phyloP scores from a whole-genome alignment of 768 basidiomycete species.

The Boletus fagicola region DNA sequence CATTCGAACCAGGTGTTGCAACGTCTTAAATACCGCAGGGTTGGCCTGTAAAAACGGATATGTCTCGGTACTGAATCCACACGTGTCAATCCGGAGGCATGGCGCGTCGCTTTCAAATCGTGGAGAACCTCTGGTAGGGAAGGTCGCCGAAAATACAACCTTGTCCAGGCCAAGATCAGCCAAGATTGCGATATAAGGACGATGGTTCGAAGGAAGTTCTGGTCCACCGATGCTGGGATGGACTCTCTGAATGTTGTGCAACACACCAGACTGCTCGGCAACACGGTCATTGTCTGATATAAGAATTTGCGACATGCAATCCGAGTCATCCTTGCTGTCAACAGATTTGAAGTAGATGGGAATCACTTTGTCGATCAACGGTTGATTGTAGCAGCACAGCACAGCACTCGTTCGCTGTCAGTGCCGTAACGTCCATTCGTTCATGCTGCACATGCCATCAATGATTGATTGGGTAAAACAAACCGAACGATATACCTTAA shows the following conservation, averaged over 20 bases:
- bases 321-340: neutral
- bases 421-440: neutral
- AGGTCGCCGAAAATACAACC: neutral
- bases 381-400: neutral
- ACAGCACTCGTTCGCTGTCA: neutral
- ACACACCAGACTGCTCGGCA: neutral
- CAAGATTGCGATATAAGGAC: neutral
- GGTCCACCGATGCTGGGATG: neutral
- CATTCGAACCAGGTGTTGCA: too few species aligned
- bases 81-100: neutral
- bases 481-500: too few species aligned
- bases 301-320: neutral
- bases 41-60: neutral
- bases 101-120: neutral
- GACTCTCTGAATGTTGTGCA: neutral
- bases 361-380: neutral
- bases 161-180: neutral
- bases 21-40: neutral
- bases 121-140: neutral
- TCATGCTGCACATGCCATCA: too few species aligned
- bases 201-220: neutral
- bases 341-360: neutral
- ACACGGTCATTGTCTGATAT: neutral
- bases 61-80: neutral
- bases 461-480: too few species aligned